These are phyloP conservation scores for Urochloa ruziziensis DNA, from an alignment of 176 grass and related monocot species.

Conservation along the genomic window DNA sequence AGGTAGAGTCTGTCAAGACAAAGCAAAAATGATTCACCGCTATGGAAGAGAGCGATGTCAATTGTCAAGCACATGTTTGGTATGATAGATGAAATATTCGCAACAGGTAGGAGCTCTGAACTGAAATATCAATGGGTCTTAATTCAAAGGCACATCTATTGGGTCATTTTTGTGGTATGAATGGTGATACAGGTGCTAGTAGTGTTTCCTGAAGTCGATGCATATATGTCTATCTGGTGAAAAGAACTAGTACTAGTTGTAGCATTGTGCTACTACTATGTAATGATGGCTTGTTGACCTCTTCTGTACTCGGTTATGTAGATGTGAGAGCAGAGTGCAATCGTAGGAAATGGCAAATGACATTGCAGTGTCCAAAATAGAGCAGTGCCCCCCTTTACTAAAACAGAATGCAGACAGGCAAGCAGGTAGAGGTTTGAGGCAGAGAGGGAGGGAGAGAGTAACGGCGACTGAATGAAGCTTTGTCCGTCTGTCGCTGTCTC, in stretches of 20 bases:
- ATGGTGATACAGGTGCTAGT: neutral
- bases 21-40: neutral
- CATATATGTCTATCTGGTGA: neutral
- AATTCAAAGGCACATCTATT: neutral
- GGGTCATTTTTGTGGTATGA: neutral
- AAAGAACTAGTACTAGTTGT: neutral
- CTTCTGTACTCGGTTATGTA: neutral
- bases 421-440: neutral
- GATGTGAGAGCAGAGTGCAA: neutral
- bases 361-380: neutral
- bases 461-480: neutral
- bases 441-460: neutral
- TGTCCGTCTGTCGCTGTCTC: neutral
- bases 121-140: neutral
- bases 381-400: neutral
- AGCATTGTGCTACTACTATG: neutral
- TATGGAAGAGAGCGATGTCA: neutral
- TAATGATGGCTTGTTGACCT: neutral
- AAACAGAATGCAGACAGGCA: neutral
- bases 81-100: neutral
- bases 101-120: neutral
- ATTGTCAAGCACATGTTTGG: neutral
- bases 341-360: too few species aligned
- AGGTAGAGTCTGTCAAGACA: neutral
- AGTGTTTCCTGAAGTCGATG: neutral